A percentile compares a stretch with the other conserved stretches of the same genome.
phyloP scores from a whole-genome alignment of 345 rosid species.

The Stellera chamaejasme region DNA sequence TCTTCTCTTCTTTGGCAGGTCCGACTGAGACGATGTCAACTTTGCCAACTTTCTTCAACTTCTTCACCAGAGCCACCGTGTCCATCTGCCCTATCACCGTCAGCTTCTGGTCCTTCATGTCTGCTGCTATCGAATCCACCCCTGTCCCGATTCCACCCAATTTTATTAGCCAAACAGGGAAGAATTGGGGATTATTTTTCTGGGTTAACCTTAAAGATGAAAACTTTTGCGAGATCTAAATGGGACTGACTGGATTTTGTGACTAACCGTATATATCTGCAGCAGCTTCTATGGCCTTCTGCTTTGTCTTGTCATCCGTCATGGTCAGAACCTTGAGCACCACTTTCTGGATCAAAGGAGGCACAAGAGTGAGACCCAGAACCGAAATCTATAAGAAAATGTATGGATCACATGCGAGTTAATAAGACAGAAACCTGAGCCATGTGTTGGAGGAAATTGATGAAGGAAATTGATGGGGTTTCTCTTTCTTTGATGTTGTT shows the following conservation, averaged over 20 bases:
- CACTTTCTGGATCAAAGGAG: constrained; percentile 34
- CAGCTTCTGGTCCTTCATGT: constrained; percentile 81
- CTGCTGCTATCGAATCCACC: constrained; percentile 86
- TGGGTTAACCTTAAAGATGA: too few relatives aligned
- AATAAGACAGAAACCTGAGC: too few relatives aligned
- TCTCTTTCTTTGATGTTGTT: too few relatives aligned
- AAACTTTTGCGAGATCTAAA: neutral
- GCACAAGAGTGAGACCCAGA: too few relatives aligned
- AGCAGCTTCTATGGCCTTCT: constrained; percentile 85
- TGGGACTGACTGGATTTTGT: neutral
- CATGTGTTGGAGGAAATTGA: too few relatives aligned
- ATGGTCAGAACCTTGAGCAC: constrained; percentile 81
- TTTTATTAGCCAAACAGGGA: neutral
- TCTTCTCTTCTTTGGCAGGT: constrained; percentile 92
- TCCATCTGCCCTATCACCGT: constrained; percentile 89
- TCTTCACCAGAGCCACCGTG: constrained; percentile 75
- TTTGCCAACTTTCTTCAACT: constrained; percentile 88
- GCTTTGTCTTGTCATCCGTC: constrained; percentile 88
- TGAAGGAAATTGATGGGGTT: too few relatives aligned
- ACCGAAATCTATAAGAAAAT: too few relatives aligned
- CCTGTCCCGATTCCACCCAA: constrained; percentile 21
- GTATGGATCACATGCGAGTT: too few relatives aligned
- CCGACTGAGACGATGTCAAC: constrained; percentile 84
- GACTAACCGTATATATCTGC: constrained; percentile 70
- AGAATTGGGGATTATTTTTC: neutral